Percentiles rank a stretch among this genome's conserved stretches.
phyloP scores from a whole-genome alignment of 2,329 filamentous ascomycete species.

The Ceratocystis destructans region DNA sequence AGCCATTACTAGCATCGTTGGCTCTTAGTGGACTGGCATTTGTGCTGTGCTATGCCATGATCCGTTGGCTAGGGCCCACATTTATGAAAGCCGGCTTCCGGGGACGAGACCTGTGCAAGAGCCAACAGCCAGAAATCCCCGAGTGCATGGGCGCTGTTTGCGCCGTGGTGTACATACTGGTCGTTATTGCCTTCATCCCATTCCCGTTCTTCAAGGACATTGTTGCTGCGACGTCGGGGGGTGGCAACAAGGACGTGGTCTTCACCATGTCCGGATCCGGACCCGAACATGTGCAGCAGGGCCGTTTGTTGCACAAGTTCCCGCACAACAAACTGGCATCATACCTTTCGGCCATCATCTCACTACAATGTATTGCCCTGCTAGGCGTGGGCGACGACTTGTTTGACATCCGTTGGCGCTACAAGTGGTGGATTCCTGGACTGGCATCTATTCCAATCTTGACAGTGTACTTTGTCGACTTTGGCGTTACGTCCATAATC shows the following conservation, averaged over 20 bases:
- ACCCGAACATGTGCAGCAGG: conserved; percentile 51
- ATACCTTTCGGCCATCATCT: conserved; percentile 86
- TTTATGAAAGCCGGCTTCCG: conserved; percentile 83
- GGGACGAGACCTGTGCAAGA: conserved; percentile 72
- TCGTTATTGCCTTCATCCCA: conserved; percentile 82
- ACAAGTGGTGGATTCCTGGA: conserved; percentile 96
- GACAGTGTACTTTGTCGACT: conserved; percentile 96
- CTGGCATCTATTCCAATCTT: conserved; percentile 87
- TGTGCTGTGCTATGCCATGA: conserved; percentile 65
- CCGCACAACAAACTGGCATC: conserved; percentile 94
- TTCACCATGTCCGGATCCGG: conserved; percentile 38
- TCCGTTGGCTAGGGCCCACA: conserved; percentile 81
- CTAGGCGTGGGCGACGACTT: conserved; percentile 91
- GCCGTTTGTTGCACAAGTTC: conserved; percentile 78
- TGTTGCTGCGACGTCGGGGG: conserved; percentile 83
- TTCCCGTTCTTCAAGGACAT: conserved; percentile 99
- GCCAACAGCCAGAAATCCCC: conserved; percentile 59
- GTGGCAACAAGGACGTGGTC: conserved; percentile 79
- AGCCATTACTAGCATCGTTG: conserved; percentile 76
- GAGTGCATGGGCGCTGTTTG: conserved; percentile 94
- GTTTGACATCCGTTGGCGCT: conserved; percentile 95
- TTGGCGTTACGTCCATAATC: conserved; percentile 90
- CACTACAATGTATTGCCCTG: conserved; percentile 77
- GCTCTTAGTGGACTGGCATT: conserved; percentile 80
- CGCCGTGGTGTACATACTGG: conserved; percentile 80